Percentiles rank a stretch among this genome's conserved stretches.
phyloP scores from a whole-genome alignment of 805 yeast species.

The Limtongozyma cylindracea region DNA sequence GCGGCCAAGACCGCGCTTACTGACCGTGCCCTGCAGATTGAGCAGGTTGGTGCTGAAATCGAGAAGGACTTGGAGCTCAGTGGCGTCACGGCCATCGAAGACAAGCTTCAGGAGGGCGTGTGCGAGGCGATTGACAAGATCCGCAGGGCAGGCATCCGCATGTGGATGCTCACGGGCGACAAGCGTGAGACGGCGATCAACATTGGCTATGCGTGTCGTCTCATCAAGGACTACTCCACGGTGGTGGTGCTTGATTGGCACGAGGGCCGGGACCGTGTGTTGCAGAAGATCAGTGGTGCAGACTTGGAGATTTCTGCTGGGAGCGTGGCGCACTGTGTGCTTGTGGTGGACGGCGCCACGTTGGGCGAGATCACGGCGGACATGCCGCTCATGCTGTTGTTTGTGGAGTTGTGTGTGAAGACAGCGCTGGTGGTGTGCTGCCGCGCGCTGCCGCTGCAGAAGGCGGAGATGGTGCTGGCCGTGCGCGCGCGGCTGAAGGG shows the following conservation, averaged over 20 bases:
- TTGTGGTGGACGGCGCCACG: constrained; percentile 89
- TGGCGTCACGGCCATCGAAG: constrained; percentile 96
- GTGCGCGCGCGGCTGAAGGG: constrained; percentile 46
- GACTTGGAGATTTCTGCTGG: constrained; percentile 48
- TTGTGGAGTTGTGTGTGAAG: constrained; percentile 64
- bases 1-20: constrained; percentile 56
- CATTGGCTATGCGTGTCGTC: constrained; percentile 83
- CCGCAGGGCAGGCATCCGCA: constrained; percentile 74
- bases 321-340: constrained; percentile 77
- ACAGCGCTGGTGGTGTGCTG: constrained; percentile 87
- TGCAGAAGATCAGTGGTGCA: constrained; percentile 50
- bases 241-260: constrained; percentile 40
- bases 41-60: constrained; percentile 41
- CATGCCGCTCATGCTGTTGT: constrained; percentile 41
- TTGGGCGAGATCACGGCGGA: constrained; percentile 51
- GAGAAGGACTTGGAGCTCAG: constrained; percentile 44
- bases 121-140: constrained; percentile 83
- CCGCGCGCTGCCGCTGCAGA: constrained; percentile 92
- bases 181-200: constrained; percentile 95
- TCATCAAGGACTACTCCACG: constrained; percentile 82
- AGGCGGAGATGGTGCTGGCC: constrained; percentile 65
- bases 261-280: constrained; percentile 24
- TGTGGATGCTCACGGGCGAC: constrained; percentile 99
- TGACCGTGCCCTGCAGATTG: constrained; percentile 42
- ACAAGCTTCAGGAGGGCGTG: constrained; percentile 90